Percentiles rank a stretch among this genome's conserved stretches.
phyloP scores from a whole-genome alignment of 371 early-diverging fungal species.

The Mucor plumbeus region DNA sequence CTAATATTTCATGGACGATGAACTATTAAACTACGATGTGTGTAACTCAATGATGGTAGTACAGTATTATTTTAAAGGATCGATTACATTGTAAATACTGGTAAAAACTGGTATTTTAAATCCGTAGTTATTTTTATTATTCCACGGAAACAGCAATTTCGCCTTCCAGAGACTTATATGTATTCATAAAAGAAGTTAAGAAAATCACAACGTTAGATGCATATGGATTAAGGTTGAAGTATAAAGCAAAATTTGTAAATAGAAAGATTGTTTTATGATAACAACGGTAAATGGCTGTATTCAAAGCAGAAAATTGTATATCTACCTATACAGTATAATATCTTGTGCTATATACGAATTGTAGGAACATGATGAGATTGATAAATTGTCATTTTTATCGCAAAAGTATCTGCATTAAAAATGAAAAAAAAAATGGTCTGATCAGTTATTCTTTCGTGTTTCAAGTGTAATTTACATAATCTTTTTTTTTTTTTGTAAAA shows the following conservation, averaged over 20 bases:
- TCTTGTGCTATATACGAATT: not conserved
- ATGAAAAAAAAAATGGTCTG: not conserved
- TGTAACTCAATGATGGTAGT: not conserved
- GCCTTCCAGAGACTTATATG: not conserved
- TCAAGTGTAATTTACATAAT: not conserved
- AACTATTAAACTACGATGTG: not conserved
- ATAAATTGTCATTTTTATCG: not conserved
- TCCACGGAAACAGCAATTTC: not conserved
- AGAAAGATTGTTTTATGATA: not conserved
- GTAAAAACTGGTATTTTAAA: constrained; percentile 6
- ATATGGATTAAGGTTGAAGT: too few species aligned
- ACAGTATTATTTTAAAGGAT: not conserved
- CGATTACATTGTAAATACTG: not conserved
- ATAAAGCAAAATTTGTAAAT: too few species aligned
- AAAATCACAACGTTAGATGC: not conserved
- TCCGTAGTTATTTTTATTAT: not conserved
- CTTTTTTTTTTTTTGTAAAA: not conserved
- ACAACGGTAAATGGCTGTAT: constrained; percentile 2
- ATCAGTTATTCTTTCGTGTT: not conserved
- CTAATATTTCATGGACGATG: not conserved
- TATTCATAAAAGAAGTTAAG: not conserved
- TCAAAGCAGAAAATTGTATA: constrained; percentile 1
- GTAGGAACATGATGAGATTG: not conserved
- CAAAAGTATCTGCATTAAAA: not conserved
- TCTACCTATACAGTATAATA: too few species aligned